Conservation (phyloP, 148 eudicot genomes). For the Rhododendron henanense region DNA sequence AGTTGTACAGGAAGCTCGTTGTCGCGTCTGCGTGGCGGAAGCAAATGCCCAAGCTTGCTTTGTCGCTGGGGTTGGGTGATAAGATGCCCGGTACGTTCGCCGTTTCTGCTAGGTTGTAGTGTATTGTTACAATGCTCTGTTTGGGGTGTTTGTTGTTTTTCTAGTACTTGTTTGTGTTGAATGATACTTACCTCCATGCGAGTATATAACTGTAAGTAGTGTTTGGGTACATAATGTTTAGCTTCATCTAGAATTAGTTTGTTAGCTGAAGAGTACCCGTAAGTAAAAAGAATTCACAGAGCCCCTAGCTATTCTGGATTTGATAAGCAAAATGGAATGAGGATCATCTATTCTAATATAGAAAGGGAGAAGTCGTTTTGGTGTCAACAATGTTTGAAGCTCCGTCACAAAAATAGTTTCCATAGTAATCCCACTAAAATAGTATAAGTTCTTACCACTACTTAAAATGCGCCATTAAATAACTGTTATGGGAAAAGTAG, state of each 20-base stretch:
- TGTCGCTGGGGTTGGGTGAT: conserved; percentile 82
- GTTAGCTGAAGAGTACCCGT: not conserved
- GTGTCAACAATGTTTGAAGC: not conserved
- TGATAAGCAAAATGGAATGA: not conserved
- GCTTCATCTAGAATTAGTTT: not conserved
- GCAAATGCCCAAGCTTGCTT: conserved; percentile 98
- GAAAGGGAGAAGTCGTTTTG: not conserved
- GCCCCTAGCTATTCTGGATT: not conserved
- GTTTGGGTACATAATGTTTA: not conserved
- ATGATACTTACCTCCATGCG: not conserved
- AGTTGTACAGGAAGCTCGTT: conserved; percentile 81
- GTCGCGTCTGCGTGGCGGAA: conserved; percentile 97
- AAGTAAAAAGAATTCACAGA: not conserved
- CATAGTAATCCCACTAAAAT: not conserved
- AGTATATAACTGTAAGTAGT: not conserved
- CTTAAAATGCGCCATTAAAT: no score
- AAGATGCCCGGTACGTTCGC: conserved; percentile 79
- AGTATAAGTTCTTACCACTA: not conserved
- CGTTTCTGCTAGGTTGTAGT: not conserved
- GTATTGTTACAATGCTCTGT: not conserved
- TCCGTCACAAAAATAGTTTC: not conserved
- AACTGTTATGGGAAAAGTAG: no score
- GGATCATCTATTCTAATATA: conserved; percentile 19
- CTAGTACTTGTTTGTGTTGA: not conserved
- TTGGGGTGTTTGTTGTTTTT: conserved; percentile 12